Evolutionary conservation across 163 green algal species (phyloP), one percentile per base, ranked within the genome.

Genomic region (Scenedesmus sp.): DNA sequence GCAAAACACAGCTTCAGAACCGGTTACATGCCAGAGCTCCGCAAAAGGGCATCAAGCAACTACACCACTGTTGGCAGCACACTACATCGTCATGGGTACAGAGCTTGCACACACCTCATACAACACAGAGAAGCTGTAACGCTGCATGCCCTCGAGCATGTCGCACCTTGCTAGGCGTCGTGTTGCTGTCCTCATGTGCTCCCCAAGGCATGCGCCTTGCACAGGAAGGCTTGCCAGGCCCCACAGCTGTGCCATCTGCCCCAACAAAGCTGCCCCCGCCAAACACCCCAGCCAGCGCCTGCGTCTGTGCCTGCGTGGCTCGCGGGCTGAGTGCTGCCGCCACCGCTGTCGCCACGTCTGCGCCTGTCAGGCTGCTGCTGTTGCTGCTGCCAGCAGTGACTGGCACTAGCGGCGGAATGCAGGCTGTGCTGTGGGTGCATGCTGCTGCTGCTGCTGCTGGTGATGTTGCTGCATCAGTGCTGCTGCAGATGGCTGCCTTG

Each of bases 241-340:
- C 82, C 73, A 70, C 82, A 55, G 52, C 52, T 55, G 20, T 3
- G 0, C 57, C 55, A 74, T 87, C 82, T 23, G 56, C 66, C 16
- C 56, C 56, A 18, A 76, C 77, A 60, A 64, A 54, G 34, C 84
- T 23, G 55, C 12, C 74, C 2, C 55, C 87, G 16, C 87, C 87
- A 91, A 91, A 91, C 56, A 91, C 76, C 8, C 87, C 87, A 6
- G 52, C 87, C 1, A 91, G 87, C 18, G 73, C 87, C 23, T 91
- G 76, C 26, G 87, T 54, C 87, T 91, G 87, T 18, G 76, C 87
- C 81, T 79, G 60, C 23, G n/a, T 91, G 15, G 87, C 87, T 12
- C 87, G 56, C 9, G 87, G 87, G 52, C 87, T 91, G 26, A 91
- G 57, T 3, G 56, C 87, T 59, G 87, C 87, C 55, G n/a, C 87